Conservation (phyloP, 2,329 filamentous ascomycete genomes). For the Mollisia scopiformis region DNA sequence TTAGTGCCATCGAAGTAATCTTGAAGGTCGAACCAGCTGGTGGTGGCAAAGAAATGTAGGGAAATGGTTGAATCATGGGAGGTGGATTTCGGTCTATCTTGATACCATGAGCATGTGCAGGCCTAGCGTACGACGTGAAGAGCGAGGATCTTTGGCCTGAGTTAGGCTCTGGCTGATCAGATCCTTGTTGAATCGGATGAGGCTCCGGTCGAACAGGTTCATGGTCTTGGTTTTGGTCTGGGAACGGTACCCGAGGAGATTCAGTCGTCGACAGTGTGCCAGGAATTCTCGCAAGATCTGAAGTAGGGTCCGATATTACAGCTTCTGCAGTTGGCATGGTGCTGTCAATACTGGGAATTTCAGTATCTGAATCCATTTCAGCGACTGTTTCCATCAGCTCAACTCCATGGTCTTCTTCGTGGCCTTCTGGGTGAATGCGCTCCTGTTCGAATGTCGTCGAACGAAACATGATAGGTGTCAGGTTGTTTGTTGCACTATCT, state of each 20-base stretch:
- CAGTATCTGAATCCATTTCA: background rate
- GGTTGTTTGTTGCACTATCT: too few species aligned
- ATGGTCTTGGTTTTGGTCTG: too few species aligned
- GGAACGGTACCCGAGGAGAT: too few species aligned
- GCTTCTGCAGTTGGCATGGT: too few species aligned
- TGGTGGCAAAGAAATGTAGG: background rate
- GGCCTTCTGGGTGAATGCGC: background rate
- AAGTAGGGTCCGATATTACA: too few species aligned
- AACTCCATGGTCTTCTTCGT: background rate
- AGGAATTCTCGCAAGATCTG: too few species aligned
- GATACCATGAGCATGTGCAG: background rate
- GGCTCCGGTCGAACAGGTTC: background rate
- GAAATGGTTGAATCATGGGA: background rate
- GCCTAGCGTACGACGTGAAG: background rate
- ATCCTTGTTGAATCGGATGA: background rate
- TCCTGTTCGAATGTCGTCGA: background rate
- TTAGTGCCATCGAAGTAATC: background rate
- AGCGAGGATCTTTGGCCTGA: background rate
- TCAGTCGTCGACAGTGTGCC: too few species aligned
- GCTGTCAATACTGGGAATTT: too few species aligned
- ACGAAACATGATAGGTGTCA: background rate
- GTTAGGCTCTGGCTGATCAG: too few species aligned
- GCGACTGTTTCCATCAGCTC: background rate
- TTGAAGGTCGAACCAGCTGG: background rate
- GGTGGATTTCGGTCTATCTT: background rate